A percentile compares a stretch with the other conserved stretches of the same genome.
Conservation (phyloP, 495 filamentous ascomycete genomes). For the Lasiosphaeria ovina region DNA sequence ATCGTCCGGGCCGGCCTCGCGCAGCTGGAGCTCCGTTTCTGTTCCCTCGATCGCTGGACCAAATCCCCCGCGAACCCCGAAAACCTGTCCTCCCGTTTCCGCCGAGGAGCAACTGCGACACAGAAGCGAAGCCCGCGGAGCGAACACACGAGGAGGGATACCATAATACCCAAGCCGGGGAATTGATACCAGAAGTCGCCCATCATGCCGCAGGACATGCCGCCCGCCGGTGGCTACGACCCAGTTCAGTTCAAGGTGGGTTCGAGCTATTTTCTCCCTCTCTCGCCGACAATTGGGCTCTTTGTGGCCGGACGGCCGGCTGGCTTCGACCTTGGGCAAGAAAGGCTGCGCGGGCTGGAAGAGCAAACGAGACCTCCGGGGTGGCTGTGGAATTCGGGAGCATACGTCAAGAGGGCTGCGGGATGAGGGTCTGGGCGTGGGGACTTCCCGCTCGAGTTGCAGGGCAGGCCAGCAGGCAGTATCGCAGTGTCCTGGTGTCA, state of each 20-base stretch:
- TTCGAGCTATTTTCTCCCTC: slow-evolving; percentile 17
- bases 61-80: no score
- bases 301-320: neutral
- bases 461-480: no score
- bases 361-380: neutral
- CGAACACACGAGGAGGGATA: neutral
- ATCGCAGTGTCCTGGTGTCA: no score
- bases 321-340: neutral
- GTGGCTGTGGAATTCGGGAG: no score
- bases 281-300: neutral
- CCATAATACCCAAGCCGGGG: neutral
- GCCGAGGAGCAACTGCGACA: neutral
- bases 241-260: slow-evolving; percentile 93
- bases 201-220: slow-evolving; percentile 83
- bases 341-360: neutral
- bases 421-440: no score
- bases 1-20: neutral
- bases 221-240: slow-evolving; percentile 88
- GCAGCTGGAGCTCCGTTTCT: neutral
- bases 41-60: neutral
- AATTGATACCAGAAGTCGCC: slow-evolving; percentile 18
- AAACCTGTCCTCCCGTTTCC: no score
- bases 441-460: no score
- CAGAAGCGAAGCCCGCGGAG: neutral
- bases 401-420: no score